phyloP scores from a whole-genome alignment of 208 protist genomes.

The Entamoeba moshkovskii region DNA sequence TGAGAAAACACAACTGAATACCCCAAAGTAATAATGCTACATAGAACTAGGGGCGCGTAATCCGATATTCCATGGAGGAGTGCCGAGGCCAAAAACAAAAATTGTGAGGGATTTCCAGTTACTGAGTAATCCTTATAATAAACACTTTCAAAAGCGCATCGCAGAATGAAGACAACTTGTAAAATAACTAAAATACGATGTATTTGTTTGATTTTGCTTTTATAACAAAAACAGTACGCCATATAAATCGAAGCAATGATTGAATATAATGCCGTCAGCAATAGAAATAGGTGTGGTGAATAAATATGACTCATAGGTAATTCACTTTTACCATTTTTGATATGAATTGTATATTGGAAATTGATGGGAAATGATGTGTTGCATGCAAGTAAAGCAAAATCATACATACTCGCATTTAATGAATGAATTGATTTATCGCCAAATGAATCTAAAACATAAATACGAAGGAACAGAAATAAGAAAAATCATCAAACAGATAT shows the following conservation, averaged over 20 bases:
- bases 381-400: not conserved
- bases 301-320: not conserved
- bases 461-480: too few species aligned
- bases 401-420: not conserved
- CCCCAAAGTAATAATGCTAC: not conserved
- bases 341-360: not conserved
- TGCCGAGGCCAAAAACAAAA: not conserved
- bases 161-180: not conserved
- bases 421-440: not conserved
- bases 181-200: not conserved
- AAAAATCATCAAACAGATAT: not conserved
- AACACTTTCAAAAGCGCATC: not conserved
- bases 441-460: not conserved
- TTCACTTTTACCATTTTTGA: not conserved
- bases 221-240: not conserved
- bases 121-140: not conserved
- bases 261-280: not conserved
- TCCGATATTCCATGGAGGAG: not conserved
- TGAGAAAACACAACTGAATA: not conserved
- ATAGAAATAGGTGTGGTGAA: not conserved
- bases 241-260: not conserved
- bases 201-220: not conserved
- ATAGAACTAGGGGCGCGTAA: not conserved
- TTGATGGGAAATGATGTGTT: not conserved
- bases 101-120: not conserved